Percentiles rank a stretch among this genome's conserved stretches.
Evolutionary conservation across 1,284 basidiomycete species (phyloP).

Genomic region (Malassezia japonica): DNA sequence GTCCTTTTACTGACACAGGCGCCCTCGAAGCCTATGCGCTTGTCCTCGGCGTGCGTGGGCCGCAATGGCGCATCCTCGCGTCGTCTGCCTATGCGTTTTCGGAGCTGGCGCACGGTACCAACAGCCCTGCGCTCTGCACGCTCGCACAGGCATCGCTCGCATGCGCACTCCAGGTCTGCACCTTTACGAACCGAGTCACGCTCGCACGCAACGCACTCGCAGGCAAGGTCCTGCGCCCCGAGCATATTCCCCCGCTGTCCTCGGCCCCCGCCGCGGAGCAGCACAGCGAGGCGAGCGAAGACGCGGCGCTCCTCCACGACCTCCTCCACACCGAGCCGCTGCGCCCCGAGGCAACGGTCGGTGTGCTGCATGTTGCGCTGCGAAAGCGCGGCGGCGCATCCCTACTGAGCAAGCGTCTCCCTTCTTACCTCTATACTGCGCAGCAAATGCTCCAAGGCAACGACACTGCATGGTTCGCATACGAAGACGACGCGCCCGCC

Average conservation of each 20-base stretch:
- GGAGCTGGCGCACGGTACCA: background rate
- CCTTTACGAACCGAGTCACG: background rate
- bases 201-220: background rate
- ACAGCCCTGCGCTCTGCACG: background rate
- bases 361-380: background rate
- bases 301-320: background rate
- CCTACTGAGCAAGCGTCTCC: background rate
- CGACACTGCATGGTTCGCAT: background rate
- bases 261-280: background rate
- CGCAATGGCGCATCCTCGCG: slow-evolving; percentile 1
- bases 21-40: slow-evolving; percentile 13
- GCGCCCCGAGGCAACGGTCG: background rate
- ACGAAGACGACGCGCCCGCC: slow-evolving; percentile 1
- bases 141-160: slow-evolving; percentile 2
- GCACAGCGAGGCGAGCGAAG: background rate
- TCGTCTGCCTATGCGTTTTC: background rate
- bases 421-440: background rate
- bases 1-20: background rate
- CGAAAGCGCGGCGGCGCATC: slow-evolving; percentile 1
- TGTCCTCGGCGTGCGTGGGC: slow-evolving; percentile 6
- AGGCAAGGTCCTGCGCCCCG: background rate
- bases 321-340: background rate
- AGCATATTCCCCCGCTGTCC: background rate
- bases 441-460: background rate
- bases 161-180: background rate